These are phyloP conservation scores for Crithidia fasciculata DNA, from an alignment of 208 protist genomes.

Conservation along the genomic window DNA sequence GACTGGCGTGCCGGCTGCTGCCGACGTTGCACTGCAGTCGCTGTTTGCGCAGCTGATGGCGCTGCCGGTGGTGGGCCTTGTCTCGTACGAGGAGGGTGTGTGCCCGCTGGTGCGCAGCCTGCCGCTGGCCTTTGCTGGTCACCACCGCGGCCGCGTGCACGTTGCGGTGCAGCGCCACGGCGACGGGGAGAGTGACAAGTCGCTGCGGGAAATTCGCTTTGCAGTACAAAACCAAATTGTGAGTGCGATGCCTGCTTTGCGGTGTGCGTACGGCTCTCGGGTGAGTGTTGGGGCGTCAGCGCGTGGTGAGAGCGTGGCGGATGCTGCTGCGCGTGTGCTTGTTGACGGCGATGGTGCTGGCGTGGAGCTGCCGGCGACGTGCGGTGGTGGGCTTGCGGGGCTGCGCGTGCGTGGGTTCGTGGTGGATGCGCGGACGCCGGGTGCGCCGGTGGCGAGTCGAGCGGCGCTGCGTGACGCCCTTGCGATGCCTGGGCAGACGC, in stretches of 20 bases:
- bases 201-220: too few species aligned
- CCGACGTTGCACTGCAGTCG: slow-evolving; percentile 4
- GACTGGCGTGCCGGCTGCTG: background rate
- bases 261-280: slow-evolving; percentile 27
- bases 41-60: slow-evolving; percentile 48
- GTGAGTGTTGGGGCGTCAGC: background rate
- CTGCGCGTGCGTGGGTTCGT: slow-evolving; percentile 42
- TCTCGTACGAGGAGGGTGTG: slow-evolving; percentile 47
- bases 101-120: slow-evolving; percentile 62
- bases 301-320: slow-evolving; percentile 4
- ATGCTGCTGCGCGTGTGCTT: background rate
- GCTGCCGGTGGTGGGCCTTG: slow-evolving; percentile 50
- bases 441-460: background rate
- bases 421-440: slow-evolving; percentile 36
- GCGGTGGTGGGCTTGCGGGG: slow-evolving; percentile 12
- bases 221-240: slow-evolving; percentile 15
- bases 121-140: slow-evolving; percentile 42
- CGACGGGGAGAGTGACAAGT: slow-evolving; percentile 14
- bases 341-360: background rate
- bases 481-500: slow-evolving; percentile 49
- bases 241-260: slow-evolving; percentile 34
- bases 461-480: slow-evolving; percentile 22
- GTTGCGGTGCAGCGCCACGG: slow-evolving; percentile 14
- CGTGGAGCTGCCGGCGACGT: slow-evolving; percentile 31
- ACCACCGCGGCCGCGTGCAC: slow-evolving; percentile 39